phyloP scores from a whole-genome alignment of 352 stramenopile species.

The Phytophthora kernoviae region DNA sequence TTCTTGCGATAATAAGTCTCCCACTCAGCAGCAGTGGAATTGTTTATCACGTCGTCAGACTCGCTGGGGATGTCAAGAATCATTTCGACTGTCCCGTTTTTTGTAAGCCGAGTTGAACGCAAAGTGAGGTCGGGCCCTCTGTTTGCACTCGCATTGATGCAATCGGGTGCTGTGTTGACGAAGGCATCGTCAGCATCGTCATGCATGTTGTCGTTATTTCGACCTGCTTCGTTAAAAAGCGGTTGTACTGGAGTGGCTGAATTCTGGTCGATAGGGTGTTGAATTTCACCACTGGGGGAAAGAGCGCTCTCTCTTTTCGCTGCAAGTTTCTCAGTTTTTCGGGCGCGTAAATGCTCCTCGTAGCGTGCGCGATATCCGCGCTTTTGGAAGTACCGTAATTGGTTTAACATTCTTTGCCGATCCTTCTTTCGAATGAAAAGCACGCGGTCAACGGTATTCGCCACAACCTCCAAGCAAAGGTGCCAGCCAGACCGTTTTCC shows the following conservation, averaged over 20 bases:
- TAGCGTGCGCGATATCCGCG: conserved; percentile 19
- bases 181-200: conserved; percentile 9
- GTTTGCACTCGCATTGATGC: background rate
- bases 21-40: conserved; percentile 24
- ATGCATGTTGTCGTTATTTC: background rate
- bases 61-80: conserved; percentile 20
- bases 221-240: conserved; percentile 5
- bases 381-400: conserved; percentile 10
- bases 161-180: background rate
- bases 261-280: background rate
- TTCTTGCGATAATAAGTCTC: conserved; percentile 15
- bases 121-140: conserved; percentile 7
- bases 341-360: conserved; percentile 17
- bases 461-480: conserved; percentile 23
- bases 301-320: conserved; percentile 10
- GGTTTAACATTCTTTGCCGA: conserved; percentile 27
- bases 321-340: conserved; percentile 14
- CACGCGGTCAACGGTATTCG: conserved; percentile 29
- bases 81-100: conserved; percentile 19
- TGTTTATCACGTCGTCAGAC: conserved; percentile 15
- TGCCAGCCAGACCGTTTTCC: conserved; percentile 25
- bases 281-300: background rate
- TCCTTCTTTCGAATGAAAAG: conserved; percentile 26
- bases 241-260: conserved; percentile 2
- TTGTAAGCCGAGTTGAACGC: conserved; percentile 13